These are phyloP conservation scores for Hypericum androsaemum DNA, from an alignment of 345 rosid genomes.

Conservation along the genomic window DNA sequence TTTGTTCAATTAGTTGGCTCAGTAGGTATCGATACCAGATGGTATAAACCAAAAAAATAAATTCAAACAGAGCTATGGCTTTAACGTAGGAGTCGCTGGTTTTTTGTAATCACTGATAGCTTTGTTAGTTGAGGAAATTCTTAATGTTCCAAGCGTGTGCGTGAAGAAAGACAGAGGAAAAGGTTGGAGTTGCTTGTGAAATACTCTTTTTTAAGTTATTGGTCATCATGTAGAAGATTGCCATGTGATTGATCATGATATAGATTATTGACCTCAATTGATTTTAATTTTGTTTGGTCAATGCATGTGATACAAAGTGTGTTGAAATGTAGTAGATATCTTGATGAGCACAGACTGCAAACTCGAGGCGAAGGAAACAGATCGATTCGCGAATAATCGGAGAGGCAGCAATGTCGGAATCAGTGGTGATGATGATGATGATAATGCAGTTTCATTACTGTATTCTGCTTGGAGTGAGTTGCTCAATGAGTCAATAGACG, in stretches of 20 bases:
- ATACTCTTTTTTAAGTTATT: constrained; percentile 8
- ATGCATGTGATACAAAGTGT: background rate
- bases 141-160: constrained; percentile 26
- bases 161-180: constrained; percentile 25
- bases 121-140: too few relatives aligned
- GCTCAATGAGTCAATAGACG: constrained; percentile 24
- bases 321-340: constrained; percentile 25
- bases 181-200: constrained; percentile 14
- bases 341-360: constrained; percentile 26
- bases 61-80: too few relatives aligned
- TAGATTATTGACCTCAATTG: too few relatives aligned
- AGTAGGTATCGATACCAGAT: background rate
- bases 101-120: too few relatives aligned
- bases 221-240: constrained; percentile 4
- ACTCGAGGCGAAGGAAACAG: constrained; percentile 20
- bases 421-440: constrained; percentile 19
- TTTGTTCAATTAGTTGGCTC: too few relatives aligned
- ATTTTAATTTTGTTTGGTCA: too few relatives aligned
- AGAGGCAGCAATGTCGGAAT: constrained; percentile 16
- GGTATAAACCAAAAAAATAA: too few relatives aligned
- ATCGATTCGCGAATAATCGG: constrained; percentile 12
- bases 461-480: constrained; percentile 62
- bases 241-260: too few relatives aligned
- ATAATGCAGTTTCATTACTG: constrained; percentile 35
- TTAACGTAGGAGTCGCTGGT: too few relatives aligned